Base-by-base conservation (phyloP, 345 rosid species). In the Eucalyptus brandiana region DNA sequence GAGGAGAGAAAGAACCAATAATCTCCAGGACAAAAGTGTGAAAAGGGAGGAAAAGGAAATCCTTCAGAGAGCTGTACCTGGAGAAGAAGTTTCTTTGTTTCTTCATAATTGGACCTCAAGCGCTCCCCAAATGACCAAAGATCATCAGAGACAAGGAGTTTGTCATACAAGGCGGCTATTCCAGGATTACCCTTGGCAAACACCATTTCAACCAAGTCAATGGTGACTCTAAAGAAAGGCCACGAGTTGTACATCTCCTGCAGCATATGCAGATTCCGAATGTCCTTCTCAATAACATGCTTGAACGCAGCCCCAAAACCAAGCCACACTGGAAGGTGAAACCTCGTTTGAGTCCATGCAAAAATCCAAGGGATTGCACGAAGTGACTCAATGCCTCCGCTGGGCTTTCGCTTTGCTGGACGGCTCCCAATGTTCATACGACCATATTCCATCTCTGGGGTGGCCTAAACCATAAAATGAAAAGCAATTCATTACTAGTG, bases 331-430 rank as follows among this genome's bases (percentile, higher is more conserved):
- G 99, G 99, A 88, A 98, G 99, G 93, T 96, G 99, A 90, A 98
- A 98, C 91, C 99, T 95, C 37, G 99, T 98, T 89, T 98, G 99
- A 1, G 99, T 97, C 99, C 99, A 98, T 12, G 99, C 99, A 95
- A 98, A 98, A 89, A 98, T 96, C 99, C 99, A 98, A 40, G 99
- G 99, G 91, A 98, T 98, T 67, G 99, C 99, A 88, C 99, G 96
- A 16, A 98, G 98, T 86, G 99, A 95, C 92, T 96, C 99, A 8
- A 98, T 98, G 60, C 99, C 99, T 47, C 99, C 99, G 65, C 99
- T 97, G 32, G 99, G 99, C 92, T 96, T 97, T 92, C 99, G 87
- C 94, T 97, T 98, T 44, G 99, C 95, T 60, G 99, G 99, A 87
- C 99, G 95, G 86, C 99, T 98, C 88, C 99, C 99, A 23, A 98